Base-by-base conservation (phyloP, 495 filamentous ascomycete genomes). In the Xylaria acuta region DNA sequence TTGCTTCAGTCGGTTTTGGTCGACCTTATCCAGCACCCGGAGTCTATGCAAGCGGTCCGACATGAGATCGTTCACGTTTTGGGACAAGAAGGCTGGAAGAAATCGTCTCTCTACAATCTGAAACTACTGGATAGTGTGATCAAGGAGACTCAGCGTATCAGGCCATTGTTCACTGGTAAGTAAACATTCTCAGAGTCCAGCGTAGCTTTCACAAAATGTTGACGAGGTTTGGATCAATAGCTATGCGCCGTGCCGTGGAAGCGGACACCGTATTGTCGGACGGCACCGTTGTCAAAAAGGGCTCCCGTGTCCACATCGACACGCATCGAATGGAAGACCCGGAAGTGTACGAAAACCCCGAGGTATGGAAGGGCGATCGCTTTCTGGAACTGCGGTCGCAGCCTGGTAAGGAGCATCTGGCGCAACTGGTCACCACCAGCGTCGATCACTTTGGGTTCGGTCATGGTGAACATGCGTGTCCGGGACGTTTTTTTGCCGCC, bases 81-180 rank as follows among this genome's bases (percentile, higher is more conserved):
- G 34, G 62, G 70, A 38, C 74, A 81, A 12, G 75, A 77, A 32
- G 80, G 77, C 20, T 80, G 87, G 79, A 82, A 83, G 43, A 88
- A 86, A 76, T 79, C 80, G 14, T 83, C 84, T 8, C 72, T 89
- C 11, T 81, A 84, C 60, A 89, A 87, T 69, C 75, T 90, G 78
- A 84, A 85, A 70, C 72, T 87, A 49, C 78, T 90, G 74, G 86
- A 88, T 74, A 85, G 82, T 77, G 80, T 84, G 9, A 59, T 87
- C 49, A 87, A 85, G 67, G 86, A 87, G 72, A 77, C 76, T 20
- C 82, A 84, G 73, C 75, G 86, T 4, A 11, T 85, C 18, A 82
- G 82, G 58, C 84, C 82, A 1, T 56, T 80, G 5, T 74, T 75
- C 43, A 59, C 76, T 9, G 47, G 84, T 84, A 74, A 72, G 80